Percentiles rank a stretch among this genome's conserved stretches.
Evolutionary conservation across 2,329 filamentous ascomycete species (phyloP).

Genomic region (Aotearoamyces nothofagi): DNA sequence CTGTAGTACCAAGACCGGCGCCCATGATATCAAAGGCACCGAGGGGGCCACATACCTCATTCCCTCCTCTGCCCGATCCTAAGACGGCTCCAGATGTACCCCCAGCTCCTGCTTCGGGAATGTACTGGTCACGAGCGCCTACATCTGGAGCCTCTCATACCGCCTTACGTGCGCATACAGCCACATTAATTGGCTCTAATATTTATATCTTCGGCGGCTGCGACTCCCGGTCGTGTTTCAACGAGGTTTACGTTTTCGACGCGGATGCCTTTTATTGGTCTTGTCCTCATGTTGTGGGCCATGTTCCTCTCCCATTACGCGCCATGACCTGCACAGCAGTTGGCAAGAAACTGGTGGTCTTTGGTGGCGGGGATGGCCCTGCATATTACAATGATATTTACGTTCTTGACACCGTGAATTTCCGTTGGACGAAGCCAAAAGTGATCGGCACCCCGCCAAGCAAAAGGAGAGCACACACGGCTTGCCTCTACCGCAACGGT

Average conservation of each 20-base stretch:
- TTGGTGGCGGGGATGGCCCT: slow-evolving; percentile 55
- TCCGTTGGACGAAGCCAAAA: slow-evolving; percentile 47
- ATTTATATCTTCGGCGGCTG: slow-evolving; percentile 57
- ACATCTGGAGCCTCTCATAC: slow-evolving; percentile 47
- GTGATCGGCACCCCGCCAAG: slow-evolving; percentile 40
- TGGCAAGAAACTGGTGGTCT: slow-evolving; percentile 54
- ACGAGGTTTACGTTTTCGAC: slow-evolving; percentile 53
- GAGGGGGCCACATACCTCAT: slow-evolving; percentile 27
- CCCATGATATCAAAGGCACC: slow-evolving; percentile 8
- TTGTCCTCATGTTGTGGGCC: slow-evolving; percentile 45
- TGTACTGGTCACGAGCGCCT: slow-evolving; percentile 57
- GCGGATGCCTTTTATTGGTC: slow-evolving; percentile 59
- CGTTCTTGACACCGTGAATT: slow-evolving; percentile 55
- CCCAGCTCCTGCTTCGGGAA: slow-evolving; percentile 49
- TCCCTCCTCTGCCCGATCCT: slow-evolving; percentile 41
- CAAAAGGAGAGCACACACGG: slow-evolving; percentile 50
- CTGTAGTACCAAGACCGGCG: slow-evolving; percentile 8
- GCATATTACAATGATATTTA: slow-evolving; percentile 61
- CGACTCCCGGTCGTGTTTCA: slow-evolving; percentile 51
- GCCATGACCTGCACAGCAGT: slow-evolving; percentile 62
- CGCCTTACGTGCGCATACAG: slow-evolving; percentile 49
- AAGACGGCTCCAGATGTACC: slow-evolving; percentile 42
- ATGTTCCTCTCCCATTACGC: slow-evolving; percentile 47
- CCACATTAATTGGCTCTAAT: slow-evolving; percentile 49
- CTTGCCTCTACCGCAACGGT: slow-evolving; percentile 56